Conservation (phyloP, 2,329 filamentous ascomycete species). For the Microsporum audouinii region DNA sequence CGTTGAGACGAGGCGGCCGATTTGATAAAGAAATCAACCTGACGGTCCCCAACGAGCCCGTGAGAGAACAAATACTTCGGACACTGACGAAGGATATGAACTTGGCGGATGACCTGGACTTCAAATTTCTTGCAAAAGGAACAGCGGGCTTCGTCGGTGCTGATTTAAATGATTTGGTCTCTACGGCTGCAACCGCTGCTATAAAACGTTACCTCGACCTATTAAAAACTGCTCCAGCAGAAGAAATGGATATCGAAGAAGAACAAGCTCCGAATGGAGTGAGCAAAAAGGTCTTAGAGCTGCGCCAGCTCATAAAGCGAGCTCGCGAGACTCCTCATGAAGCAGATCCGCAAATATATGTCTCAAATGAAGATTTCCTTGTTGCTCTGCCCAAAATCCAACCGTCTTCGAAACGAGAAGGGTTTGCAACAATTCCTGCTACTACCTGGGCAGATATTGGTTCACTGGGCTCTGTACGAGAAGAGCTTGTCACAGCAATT, state of each 20-base stretch:
- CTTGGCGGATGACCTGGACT: constrained; percentile 60
- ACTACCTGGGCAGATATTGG: constrained; percentile 91
- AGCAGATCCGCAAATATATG: constrained; percentile 44
- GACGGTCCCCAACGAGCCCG: constrained; percentile 68
- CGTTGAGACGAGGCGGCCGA: constrained; percentile 58
- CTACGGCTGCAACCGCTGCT: constrained; percentile 53
- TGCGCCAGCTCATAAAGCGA: constrained; percentile 44
- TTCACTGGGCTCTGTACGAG: constrained; percentile 65
- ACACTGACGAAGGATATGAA: constrained; percentile 57
- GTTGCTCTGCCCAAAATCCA: constrained; percentile 63
- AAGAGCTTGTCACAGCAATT: constrained; percentile 73
- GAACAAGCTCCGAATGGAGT: constrained; percentile 15
- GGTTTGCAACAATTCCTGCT: constrained; percentile 86
- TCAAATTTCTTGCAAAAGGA: constrained; percentile 60
- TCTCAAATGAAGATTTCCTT: constrained; percentile 60
- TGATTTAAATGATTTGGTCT: constrained; percentile 64
- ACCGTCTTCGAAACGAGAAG: constrained; percentile 77
- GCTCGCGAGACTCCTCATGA: constrained; percentile 42
- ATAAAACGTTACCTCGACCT: constrained; percentile 49
- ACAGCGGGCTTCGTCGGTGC: constrained; percentile 91
- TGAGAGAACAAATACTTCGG: constrained; percentile 65
- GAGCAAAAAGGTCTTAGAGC: constrained; percentile 33
- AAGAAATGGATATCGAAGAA: constrained; percentile 44
- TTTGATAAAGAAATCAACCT: constrained; percentile 82
- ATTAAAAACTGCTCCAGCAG: constrained; percentile 33